phyloP scores from a whole-genome alignment of 305 asterid species.

The Solanum chacoense region DNA sequence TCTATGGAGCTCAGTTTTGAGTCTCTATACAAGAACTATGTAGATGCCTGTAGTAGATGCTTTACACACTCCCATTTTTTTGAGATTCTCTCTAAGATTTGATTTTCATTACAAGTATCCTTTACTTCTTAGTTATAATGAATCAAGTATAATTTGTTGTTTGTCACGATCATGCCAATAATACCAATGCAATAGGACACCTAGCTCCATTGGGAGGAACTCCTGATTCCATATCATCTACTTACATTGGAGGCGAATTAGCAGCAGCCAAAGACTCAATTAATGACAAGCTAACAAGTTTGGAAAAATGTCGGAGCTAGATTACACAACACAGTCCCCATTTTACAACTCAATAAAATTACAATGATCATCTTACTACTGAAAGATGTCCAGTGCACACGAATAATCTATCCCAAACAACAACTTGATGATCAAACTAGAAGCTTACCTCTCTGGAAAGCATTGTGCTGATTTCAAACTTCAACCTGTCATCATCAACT shows the following conservation, averaged over 20 bases:
- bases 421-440: not conserved
- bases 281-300: not conserved
- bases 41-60: not conserved
- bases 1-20: not conserved
- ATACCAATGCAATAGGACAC: not conserved
- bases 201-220: not conserved
- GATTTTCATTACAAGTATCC: not conserved
- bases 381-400: not conserved
- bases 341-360: not conserved
- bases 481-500: constrained; percentile 71
- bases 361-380: not conserved
- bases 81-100: not conserved
- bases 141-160: not conserved
- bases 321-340: not conserved
- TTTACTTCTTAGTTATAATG: not conserved
- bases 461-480: constrained; percentile 83
- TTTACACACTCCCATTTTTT: not conserved
- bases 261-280: not conserved
- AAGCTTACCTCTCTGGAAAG: constrained; percentile 67
- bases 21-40: not conserved
- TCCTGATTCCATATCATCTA: not conserved
- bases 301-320: not conserved
- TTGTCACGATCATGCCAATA: not conserved
- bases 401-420: not conserved
- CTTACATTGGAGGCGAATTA: not conserved